phyloP scores from a whole-genome alignment of 305 asterid genomes.

The Fraxinus ornus region DNA sequence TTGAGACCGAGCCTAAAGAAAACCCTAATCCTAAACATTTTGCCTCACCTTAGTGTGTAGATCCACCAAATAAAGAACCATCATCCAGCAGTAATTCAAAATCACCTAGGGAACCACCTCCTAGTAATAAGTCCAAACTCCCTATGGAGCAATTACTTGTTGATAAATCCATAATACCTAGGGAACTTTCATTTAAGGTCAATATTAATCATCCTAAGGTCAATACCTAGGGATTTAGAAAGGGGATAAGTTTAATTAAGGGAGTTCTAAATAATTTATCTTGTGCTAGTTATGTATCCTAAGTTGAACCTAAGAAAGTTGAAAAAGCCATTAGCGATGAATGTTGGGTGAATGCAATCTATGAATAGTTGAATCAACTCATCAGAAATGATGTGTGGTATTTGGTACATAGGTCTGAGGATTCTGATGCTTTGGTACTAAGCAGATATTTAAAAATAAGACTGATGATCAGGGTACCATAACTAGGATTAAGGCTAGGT shows the following conservation, averaged over 20 bases:
- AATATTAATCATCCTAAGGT: background rate
- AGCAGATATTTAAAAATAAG: too few species aligned
- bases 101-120: background rate
- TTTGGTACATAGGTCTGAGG: background rate
- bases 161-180: too few species aligned
- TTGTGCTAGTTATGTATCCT: background rate
- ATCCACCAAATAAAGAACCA: background rate
- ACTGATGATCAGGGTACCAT: background rate
- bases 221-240: background rate
- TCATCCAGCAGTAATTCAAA: background rate
- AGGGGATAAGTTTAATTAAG: background rate
- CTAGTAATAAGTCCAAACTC: background rate
- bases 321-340: background rate
- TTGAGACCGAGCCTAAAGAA: too few species aligned
- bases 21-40: too few species aligned
- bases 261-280: too few species aligned
- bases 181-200: background rate
- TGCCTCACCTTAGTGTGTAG: too few species aligned
- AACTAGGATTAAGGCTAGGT: background rate
- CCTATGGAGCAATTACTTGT: too few species aligned
- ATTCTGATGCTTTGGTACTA: background rate
- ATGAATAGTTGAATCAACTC: background rate
- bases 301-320: background rate
- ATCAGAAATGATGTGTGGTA: background rate
- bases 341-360: background rate